Base-by-base conservation (phyloP, 176 grass and related monocot genomes). In the Triticum urartu region DNA sequence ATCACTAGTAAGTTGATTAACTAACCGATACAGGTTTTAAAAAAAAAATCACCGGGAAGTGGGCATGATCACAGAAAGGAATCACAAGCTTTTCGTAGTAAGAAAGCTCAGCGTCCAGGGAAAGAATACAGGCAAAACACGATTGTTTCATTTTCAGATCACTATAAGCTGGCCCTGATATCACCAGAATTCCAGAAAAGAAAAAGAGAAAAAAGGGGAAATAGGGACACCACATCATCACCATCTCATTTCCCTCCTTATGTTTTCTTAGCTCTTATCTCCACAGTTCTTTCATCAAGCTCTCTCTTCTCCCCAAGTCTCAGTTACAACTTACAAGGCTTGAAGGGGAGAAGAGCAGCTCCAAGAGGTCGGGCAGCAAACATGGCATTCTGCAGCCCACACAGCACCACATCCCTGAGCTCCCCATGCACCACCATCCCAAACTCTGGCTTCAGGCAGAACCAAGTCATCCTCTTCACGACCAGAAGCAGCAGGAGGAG, bases 341-440 rank as follows among this genome's bases (percentile, higher is more conserved):
- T 93, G 63, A 78, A 87, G 75, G 80, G 87, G 90, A 73, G 87
- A 79, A 82, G 84, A 84, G 80, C 64, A 79, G 79, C 83, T 81
- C 77, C 58, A 32, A 54, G 60, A 87, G 54, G 24, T 47, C 36
- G 30, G 58, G 59, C 64, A 72, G 56, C 62, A 74, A 82, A 79
- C 8, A 98, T 98, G 96, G 96, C 93, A 85, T 84, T 92, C 82
- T 95, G 93, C 91, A 86, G 93, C 58, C 74, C 87, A 15, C 74
- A 94, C 86, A 87, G 86, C 61, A 86, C 86, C 43, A 90, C 90
- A 74, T 89, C 95, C 66, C 90, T 97, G 68, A 83, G 68, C 85
- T 90, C 88, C 81, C 89, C 95, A 65, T 92, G 86, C 81, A 87
- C 90, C 69, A 92, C 88, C 45, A 87, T 95, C 91, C 83, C 91